Percentiles rank a stretch among this genome's conserved stretches.
These are phyloP conservation scores for Leccinellum rugosiceps DNA, from an alignment of 768 basidiomycete species.

Conservation along the genomic window DNA sequence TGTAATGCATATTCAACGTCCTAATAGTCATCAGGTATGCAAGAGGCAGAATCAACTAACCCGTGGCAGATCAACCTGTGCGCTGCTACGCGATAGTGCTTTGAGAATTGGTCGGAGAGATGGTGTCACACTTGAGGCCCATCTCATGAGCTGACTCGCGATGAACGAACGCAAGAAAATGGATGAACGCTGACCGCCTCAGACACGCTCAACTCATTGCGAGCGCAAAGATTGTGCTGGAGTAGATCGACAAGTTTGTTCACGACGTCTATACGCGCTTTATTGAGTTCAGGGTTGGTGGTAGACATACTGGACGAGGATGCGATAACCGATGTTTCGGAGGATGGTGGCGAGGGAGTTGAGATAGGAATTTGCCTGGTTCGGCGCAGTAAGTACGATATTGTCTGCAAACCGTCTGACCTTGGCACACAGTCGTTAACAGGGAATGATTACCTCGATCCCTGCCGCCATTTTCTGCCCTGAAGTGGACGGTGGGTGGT, in stretches of 20 bases:
- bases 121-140: slow-evolving; percentile 63
- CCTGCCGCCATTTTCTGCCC: slow-evolving; percentile 33
- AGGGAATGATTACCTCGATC: slow-evolving; percentile 29
- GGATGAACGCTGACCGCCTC: slow-evolving; percentile 74
- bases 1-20: too few species aligned
- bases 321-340: slow-evolving; percentile 33
- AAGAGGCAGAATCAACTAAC: slow-evolving; percentile 65
- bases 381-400: slow-evolving; percentile 61
- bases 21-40: background rate
- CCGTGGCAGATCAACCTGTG: slow-evolving; percentile 82
- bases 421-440: background rate
- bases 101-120: slow-evolving; percentile 74
- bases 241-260: slow-evolving; percentile 60
- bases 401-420: slow-evolving; percentile 48
- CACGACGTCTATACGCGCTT: slow-evolving; percentile 61
- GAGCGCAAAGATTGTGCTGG: slow-evolving; percentile 68
- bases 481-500: slow-evolving; percentile 23
- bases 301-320: slow-evolving; percentile 37
- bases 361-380: slow-evolving; percentile 58
- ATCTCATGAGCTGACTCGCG: slow-evolving; percentile 6
- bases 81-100: slow-evolving; percentile 72
- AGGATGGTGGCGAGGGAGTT: slow-evolving; percentile 50
- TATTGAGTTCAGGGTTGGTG: slow-evolving; percentile 42
- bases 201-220: slow-evolving; percentile 66
- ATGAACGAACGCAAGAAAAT: background rate